Percentiles rank a stretch among this genome's conserved stretches.
These are phyloP conservation scores for Stachybotrys chartarum DNA, from an alignment of 2,329 filamentous ascomycete species.

Conservation along the genomic window DNA sequence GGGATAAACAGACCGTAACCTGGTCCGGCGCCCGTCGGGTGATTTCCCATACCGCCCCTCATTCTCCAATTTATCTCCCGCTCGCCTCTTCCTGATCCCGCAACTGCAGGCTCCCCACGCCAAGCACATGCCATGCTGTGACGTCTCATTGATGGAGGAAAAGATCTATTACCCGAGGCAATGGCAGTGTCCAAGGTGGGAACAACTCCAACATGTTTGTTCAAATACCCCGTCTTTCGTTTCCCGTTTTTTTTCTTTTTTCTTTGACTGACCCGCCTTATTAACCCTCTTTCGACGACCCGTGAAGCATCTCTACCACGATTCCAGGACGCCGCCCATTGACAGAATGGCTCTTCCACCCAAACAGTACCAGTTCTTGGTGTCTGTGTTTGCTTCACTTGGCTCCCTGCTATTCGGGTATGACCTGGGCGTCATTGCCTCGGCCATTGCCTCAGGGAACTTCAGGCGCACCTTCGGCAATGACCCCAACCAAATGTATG, in stretches of 20 bases:
- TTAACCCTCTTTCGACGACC: background rate
- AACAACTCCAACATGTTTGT: background rate
- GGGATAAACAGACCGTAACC: too few species aligned
- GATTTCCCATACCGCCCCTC: too few species aligned
- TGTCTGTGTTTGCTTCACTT: conserved; percentile 46
- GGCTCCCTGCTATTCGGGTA: conserved; percentile 49
- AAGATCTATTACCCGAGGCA: too few species aligned
- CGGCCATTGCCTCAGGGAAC: conserved; percentile 41
- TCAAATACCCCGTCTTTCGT: background rate
- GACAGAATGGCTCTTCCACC: conserved; percentile 32
- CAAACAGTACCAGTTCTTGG: conserved; percentile 42
- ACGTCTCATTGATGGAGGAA: too few species aligned
- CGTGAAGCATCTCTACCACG: background rate
- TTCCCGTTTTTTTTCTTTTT: background rate
- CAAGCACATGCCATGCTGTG: too few species aligned
- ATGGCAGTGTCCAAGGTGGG: too few species aligned
- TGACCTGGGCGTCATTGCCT: conserved; percentile 45
- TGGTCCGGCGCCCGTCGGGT: too few species aligned
- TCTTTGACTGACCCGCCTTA: background rate
- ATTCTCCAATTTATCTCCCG: too few species aligned
- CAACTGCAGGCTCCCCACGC: too few species aligned
- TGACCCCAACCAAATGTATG: conserved; percentile 29
- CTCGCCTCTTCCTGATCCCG: too few species aligned
- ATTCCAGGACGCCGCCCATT: background rate
- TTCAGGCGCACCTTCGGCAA: conserved; percentile 31